Conservation (phyloP, 139 green algal genomes). For the Chlorella ohadii region DNA sequence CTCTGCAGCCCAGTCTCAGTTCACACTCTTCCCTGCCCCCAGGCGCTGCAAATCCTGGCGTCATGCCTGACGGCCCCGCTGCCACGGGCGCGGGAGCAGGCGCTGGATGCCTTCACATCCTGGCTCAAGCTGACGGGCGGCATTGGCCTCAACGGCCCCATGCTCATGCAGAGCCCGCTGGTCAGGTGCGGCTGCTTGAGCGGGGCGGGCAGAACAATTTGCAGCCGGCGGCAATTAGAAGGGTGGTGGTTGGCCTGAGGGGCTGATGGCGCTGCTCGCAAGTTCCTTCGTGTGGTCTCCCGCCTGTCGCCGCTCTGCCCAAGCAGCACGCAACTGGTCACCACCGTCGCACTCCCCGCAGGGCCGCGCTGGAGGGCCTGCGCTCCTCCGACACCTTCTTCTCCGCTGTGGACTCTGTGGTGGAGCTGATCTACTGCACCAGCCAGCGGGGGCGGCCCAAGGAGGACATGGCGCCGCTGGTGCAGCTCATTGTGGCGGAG, state of each 20-base stretch:
- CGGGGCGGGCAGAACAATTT: not conserved
- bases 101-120: slow-evolving; percentile 80
- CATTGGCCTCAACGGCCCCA: not conserved
- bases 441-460: slow-evolving; percentile 40
- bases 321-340: too few species aligned
- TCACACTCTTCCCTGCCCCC: not conserved
- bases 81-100: slow-evolving; percentile 8
- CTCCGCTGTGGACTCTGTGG: slow-evolving; percentile 78
- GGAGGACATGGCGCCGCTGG: slow-evolving; percentile 68
- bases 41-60: slow-evolving; percentile 77
- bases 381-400: slow-evolving; percentile 73
- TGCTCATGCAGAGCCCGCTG: slow-evolving; percentile 54
- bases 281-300: too few species aligned
- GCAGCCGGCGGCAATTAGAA: not conserved
- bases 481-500: slow-evolving; percentile 75
- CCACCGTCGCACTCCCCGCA: not conserved
- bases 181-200: slow-evolving; percentile 27
- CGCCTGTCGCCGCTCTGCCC: too few species aligned
- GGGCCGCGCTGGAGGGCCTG: slow-evolving; percentile 74
- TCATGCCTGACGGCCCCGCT: slow-evolving; percentile 38
- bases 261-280: too few species aligned
- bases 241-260: too few species aligned
- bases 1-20: too few species aligned
- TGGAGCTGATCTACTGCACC: slow-evolving; percentile 58
- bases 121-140: slow-evolving; percentile 80